These are phyloP conservation scores for Metrosideros polymorpha DNA, from an alignment of 441 rosid species.

Conservation along the genomic window DNA sequence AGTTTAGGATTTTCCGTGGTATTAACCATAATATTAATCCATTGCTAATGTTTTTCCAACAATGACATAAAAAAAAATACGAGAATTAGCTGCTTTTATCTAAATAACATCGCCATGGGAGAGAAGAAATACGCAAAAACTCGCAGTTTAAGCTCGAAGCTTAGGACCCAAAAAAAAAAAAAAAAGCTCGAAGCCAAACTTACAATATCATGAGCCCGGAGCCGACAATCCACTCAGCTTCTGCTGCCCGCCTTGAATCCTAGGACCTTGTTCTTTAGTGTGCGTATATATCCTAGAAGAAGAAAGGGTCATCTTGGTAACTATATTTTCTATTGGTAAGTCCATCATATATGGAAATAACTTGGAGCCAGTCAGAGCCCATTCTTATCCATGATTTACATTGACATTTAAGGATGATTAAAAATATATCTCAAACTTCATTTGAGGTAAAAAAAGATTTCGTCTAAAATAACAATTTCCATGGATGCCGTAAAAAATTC, in stretches of 20 bases:
- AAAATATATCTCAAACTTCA: background rate
- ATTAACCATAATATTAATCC: background rate
- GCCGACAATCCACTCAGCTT: background rate
- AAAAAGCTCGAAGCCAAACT: background rate
- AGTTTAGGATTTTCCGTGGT: too few species aligned
- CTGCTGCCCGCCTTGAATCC: background rate
- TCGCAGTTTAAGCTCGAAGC: background rate
- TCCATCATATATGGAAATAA: background rate
- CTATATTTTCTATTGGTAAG: background rate
- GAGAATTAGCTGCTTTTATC: background rate
- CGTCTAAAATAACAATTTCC: background rate
- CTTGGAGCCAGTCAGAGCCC: background rate
- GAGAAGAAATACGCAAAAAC: background rate
- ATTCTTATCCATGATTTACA: background rate
- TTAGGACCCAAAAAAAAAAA: background rate
- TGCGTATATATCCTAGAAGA: too few species aligned
- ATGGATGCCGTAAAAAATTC: background rate
- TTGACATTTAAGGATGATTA: background rate
- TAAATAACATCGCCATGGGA: background rate
- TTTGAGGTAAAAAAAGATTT: background rate
- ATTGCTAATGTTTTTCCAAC: background rate
- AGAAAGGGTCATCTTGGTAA: background rate
- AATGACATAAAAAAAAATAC: background rate
- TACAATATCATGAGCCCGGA: background rate
- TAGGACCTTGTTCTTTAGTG: background rate